These are phyloP conservation scores for Stachybotrys chartarum DNA, from an alignment of 2,329 filamentous ascomycete genomes.

Conservation along the genomic window DNA sequence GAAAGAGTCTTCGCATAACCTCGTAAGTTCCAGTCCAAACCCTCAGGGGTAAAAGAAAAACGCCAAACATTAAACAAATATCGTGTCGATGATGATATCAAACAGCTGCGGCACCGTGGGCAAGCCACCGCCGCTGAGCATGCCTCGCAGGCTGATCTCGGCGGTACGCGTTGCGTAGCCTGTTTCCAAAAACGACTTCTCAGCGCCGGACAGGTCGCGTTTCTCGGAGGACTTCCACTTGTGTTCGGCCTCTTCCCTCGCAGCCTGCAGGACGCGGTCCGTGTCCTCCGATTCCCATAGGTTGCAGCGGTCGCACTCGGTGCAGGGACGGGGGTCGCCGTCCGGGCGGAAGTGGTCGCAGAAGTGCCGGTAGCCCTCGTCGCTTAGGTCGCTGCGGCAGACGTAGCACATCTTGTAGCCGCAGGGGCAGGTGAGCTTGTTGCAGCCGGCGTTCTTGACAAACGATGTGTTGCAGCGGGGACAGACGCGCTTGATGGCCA, in stretches of 20 bases:
- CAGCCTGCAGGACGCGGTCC: slow-evolving; percentile 59
- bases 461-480: slow-evolving; percentile 87
- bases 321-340: slow-evolving; percentile 64
- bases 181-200: slow-evolving; percentile 51
- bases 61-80: slow-evolving; percentile 25
- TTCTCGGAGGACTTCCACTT: slow-evolving; percentile 63
- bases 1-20: no score
- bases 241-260: slow-evolving; percentile 63
- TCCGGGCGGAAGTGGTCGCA: slow-evolving; percentile 89
- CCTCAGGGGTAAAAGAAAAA: neutral
- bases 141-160: slow-evolving; percentile 21
- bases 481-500: slow-evolving; percentile 91
- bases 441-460: slow-evolving; percentile 90
- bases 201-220: slow-evolving; percentile 44
- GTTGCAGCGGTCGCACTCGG: slow-evolving; percentile 74
- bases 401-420: slow-evolving; percentile 98
- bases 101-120: slow-evolving; percentile 36
- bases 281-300: slow-evolving; percentile 70
- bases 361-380: slow-evolving; percentile 86
- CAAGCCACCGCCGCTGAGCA: slow-evolving; percentile 23
- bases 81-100: slow-evolving; percentile 36
- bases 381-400: slow-evolving; percentile 68
- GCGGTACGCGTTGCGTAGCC: slow-evolving; percentile 29
- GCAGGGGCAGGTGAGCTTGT: slow-evolving; percentile 92
- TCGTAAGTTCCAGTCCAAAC: no score